phyloP scores from a whole-genome alignment of 2,329 filamentous ascomycete genomes.

The Alternaria brassicae region DNA sequence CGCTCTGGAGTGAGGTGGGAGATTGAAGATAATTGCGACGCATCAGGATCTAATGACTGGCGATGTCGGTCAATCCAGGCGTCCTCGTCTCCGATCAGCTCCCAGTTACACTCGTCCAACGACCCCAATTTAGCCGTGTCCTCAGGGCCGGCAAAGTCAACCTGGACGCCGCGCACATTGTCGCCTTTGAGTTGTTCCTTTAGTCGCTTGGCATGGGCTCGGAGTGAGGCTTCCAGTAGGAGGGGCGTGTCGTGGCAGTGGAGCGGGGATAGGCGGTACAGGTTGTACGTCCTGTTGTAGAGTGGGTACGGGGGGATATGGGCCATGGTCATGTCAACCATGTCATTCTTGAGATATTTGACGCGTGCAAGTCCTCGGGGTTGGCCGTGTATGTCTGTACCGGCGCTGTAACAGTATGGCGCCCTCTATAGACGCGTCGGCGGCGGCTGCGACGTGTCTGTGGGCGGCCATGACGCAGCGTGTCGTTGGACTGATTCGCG shows the following conservation, averaged over 20 bases:
- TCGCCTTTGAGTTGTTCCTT: slow-evolving; percentile 59
- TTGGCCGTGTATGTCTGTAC: neutral
- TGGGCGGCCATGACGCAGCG: slow-evolving; percentile 21
- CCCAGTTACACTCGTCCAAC: slow-evolving; percentile 58
- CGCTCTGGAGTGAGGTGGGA: slow-evolving; percentile 22
- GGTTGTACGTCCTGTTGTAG: slow-evolving; percentile 62
- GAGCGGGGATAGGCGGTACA: slow-evolving; percentile 62
- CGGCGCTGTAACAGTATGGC: neutral
- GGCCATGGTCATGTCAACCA: slow-evolving; percentile 34
- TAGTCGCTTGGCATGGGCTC: slow-evolving; percentile 57
- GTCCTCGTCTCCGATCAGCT: slow-evolving; percentile 51
- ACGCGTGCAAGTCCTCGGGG: neutral
- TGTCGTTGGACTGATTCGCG: slow-evolving; percentile 1
- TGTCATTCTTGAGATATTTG: neutral
- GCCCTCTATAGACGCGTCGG: slow-evolving; percentile 10
- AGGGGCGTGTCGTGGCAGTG: slow-evolving; percentile 54
- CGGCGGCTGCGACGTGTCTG: neutral
- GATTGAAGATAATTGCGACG: slow-evolving; percentile 33
- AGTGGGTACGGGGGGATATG: slow-evolving; percentile 53
- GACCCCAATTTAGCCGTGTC: slow-evolving; percentile 56
- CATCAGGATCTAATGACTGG: slow-evolving; percentile 43
- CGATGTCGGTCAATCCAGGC: slow-evolving; percentile 50
- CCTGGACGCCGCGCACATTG: slow-evolving; percentile 55
- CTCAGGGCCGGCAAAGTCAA: slow-evolving; percentile 48
- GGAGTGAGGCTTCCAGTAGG: slow-evolving; percentile 49